Base-by-base conservation (phyloP, 805 yeast genomes). In the Candida endomychidarum region DNA sequence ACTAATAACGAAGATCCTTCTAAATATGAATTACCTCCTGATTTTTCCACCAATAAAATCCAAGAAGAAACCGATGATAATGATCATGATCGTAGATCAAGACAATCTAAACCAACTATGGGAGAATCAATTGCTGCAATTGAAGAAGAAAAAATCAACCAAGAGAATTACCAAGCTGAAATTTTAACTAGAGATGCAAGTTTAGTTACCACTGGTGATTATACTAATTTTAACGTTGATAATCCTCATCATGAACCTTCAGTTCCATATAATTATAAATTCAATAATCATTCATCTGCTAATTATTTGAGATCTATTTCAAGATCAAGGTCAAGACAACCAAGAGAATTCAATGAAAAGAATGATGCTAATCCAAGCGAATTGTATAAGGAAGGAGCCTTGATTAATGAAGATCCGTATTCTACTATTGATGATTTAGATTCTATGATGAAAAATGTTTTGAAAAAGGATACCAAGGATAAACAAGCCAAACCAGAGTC, bases 271-370 rank as follows among this genome's bases (percentile, higher is more conserved):
- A 72, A 87, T 49, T 77, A 82, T 1, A 77, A 78, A 26, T 78
- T 83, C 1, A 66, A 83, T 54, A 40, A 47, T 10, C 21, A 36
- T 11, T 52, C 72, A 1, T 74, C 80, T 0, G 58, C 75, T 28
- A 67, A 77, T 44, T 83, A 81, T 53, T 65, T 83, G 47, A 73
- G 89, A 49, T 76, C 84, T 1, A 78, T 80, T 32, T 80, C 86
- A 1, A 67, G 85, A 57, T 79, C 85, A 1, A 67, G 85, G 52
- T 77, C 84, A 6, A 70, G 84, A 57, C 67, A 65, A 20, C 56
- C 58, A 19, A 51, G 14, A 4, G 46, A 45, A 18, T 29, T 41
- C 16, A 51, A 54, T 37, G 63, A 59, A 34, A 60, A 59, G 38
- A 60, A 58, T 46, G 64, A 56, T 45, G 60, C 63, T 10, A 52